These are phyloP conservation scores for Zygotorulaspora florentina DNA, from an alignment of 805 yeast species.

Conservation along the genomic window DNA sequence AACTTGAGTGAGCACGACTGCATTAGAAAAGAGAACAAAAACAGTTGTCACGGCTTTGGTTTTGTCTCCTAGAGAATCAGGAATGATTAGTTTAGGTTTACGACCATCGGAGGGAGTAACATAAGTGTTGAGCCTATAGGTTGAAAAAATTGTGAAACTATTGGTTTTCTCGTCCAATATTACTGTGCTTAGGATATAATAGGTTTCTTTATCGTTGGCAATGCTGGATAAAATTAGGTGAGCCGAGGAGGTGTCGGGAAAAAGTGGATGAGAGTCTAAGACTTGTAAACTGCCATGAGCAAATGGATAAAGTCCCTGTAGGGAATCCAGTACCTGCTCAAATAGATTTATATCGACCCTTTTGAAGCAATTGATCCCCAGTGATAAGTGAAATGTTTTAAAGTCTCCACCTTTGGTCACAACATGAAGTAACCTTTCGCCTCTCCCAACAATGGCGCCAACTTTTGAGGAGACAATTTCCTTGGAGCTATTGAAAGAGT, in stretches of 20 bases:
- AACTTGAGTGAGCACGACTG: slow-evolving; percentile 64
- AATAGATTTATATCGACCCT: slow-evolving; percentile 37
- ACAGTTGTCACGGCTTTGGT: slow-evolving; percentile 39
- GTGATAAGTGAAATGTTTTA: slow-evolving; percentile 46
- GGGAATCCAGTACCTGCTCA: slow-evolving; percentile 37
- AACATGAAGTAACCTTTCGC: slow-evolving; percentile 42
- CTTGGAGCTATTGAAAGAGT: slow-evolving; percentile 27
- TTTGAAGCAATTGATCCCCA: slow-evolving; percentile 37
- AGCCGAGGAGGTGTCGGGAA: slow-evolving; percentile 36
- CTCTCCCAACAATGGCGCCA: slow-evolving; percentile 50
- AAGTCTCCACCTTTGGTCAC: slow-evolving; percentile 44
- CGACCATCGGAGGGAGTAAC: slow-evolving; percentile 23
- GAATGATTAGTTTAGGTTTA: slow-evolving; percentile 51
- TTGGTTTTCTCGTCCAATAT: slow-evolving; percentile 43
- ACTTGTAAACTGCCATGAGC: slow-evolving; percentile 49
- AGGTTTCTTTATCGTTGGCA: slow-evolving; percentile 34
- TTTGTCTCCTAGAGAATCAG: slow-evolving; percentile 43
- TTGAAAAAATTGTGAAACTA: slow-evolving; percentile 54
- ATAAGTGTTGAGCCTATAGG: slow-evolving; percentile 59
- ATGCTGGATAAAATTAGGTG: slow-evolving; percentile 51
- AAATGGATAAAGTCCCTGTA: slow-evolving; percentile 49
- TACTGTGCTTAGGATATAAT: slow-evolving; percentile 51
- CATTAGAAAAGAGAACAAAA: slow-evolving; percentile 53
- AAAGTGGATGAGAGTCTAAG: slow-evolving; percentile 57
- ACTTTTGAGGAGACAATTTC: slow-evolving; percentile 56